Conservation (phyloP, 2,329 filamentous ascomycete species). For the Fusarium sp. region DNA sequence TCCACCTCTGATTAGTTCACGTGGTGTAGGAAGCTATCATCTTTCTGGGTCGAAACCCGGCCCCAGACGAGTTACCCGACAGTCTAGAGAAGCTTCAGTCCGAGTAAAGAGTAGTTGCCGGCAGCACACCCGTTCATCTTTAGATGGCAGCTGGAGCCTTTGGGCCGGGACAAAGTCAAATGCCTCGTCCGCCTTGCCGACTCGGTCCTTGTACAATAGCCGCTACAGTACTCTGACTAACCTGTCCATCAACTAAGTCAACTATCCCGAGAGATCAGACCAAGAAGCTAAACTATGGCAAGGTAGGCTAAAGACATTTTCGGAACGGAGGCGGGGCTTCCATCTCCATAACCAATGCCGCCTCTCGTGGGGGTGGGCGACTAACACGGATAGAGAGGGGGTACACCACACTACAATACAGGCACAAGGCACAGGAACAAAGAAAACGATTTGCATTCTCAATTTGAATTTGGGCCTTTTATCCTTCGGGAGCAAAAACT, state of each 20-base stretch:
- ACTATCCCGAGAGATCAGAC: slow-evolving; percentile 16
- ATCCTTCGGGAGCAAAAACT: slow-evolving; percentile 1
- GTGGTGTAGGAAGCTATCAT: slow-evolving; percentile 17
- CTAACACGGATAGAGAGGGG: slow-evolving; percentile 10
- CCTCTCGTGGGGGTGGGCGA: slow-evolving; percentile 26
- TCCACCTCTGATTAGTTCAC: slow-evolving; percentile 24
- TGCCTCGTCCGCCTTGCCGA: slow-evolving; percentile 36
- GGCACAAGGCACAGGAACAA: slow-evolving; percentile 25
- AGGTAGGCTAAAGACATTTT: slow-evolving; percentile 17
- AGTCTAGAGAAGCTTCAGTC: slow-evolving; percentile 3
- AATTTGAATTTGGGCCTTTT: slow-evolving; percentile 4
- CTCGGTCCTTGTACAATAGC: slow-evolving; percentile 13
- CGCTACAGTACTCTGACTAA: background rate
- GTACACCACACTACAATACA: slow-evolving; percentile 10
- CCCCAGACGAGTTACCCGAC: slow-evolving; percentile 18
- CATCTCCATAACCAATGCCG: slow-evolving; percentile 27
- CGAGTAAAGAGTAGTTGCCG: slow-evolving; percentile 1
- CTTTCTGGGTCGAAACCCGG: slow-evolving; percentile 6
- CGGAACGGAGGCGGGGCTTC: slow-evolving; percentile 23
- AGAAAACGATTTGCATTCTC: slow-evolving; percentile 21
- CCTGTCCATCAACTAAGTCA: background rate
- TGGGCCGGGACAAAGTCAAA: slow-evolving; percentile 28
- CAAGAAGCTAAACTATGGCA: slow-evolving; percentile 3
- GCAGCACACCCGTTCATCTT: slow-evolving; percentile 11
- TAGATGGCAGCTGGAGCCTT: slow-evolving; percentile 12